Evolutionary conservation across 345 rosid species (phyloP), one percentile per base, ranked within the genome.

Genomic region (Anastatica hierochuntica): DNA sequence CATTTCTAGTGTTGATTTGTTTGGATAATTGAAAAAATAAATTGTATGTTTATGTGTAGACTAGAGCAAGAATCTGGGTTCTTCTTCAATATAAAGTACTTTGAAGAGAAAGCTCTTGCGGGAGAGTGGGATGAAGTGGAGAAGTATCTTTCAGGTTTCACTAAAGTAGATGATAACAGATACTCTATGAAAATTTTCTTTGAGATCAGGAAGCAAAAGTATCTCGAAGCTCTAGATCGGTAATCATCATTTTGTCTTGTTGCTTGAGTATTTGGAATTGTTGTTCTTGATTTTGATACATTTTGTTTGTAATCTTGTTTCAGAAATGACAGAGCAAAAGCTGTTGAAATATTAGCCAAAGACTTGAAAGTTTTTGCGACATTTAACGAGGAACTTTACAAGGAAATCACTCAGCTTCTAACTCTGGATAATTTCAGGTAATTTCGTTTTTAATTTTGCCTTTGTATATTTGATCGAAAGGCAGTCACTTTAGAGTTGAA

Each of bases 41-140:
- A 36, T 36, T 29, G 58, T 17, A 43, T 10, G 21, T 29, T 24
- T 67, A 50, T 48, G 50, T 65, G 24, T 55, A 80, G 95, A 76
- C 54, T 80, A 55, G 96, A 88, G 75, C 88, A 88, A 44, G 97
- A 88, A 72, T 88, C 97, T 6, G 86, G 95, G 7, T 88, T 88
- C 69, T 89, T 60, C 76, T 89, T 89, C 70, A 89, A 89, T 56
- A 81, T 79, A 76, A 83, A 79, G 65, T 77, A 85, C 66, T 89
- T 89, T 37, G 97, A 89, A 72, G 95, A 85, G 73, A 76, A 77
- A 64, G 95, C 88, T 56, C 81, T 69, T 58, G 82, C 82, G 33
- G 97, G 97, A 26, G 95, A 89, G 53, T 89, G 97, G 97, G 97
- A 89, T 18, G 97, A 89, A 75, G 89, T 89, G 8, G 97, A 89